Conservation (phyloP, 306 rosid genomes). For the Cicer cuneatum region DNA sequence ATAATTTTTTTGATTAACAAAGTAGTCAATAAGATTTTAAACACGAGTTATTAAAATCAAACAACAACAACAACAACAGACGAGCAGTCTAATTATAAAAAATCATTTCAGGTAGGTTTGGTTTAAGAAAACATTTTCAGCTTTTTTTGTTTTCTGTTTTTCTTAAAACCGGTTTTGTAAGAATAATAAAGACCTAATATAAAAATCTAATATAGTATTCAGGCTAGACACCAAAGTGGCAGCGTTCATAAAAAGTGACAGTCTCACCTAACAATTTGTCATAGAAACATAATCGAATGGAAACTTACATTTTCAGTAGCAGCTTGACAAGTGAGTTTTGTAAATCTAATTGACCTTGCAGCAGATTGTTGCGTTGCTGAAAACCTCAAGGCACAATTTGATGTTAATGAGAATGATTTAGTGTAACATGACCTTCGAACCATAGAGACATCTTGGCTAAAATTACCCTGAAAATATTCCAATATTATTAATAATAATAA, state of each 20-base stretch:
- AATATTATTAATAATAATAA: background rate
- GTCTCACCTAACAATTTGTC: too few species aligned
- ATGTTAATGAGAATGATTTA: conserved; percentile 48
- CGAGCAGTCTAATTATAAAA: conserved; percentile 6
- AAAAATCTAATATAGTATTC: too few species aligned
- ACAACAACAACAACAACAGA: conserved; percentile 4
- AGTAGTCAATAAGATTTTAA: conserved; percentile 1
- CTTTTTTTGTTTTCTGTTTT: background rate
- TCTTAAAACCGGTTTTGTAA: background rate
- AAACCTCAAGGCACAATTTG: conserved; percentile 49
- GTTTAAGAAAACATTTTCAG: background rate
- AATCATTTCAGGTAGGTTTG: background rate
- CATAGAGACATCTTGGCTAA: conserved; percentile 36
- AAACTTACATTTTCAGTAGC: conserved; percentile 59
- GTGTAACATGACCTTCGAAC: conserved; percentile 39
- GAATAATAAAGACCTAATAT: too few species aligned
- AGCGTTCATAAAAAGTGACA: too few species aligned
- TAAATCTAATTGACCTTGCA: conserved; percentile 45
- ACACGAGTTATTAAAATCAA: conserved; percentile 1
- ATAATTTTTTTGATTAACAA: conserved; percentile 4
- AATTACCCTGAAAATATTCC: conserved; percentile 50
- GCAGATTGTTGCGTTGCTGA: conserved; percentile 39
- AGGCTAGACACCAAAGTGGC: too few species aligned
- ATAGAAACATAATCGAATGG: too few species aligned
- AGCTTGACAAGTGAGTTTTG: conserved; percentile 53